These are phyloP conservation scores for Megacollybia marginata DNA, from an alignment of 768 basidiomycete species.

Conservation along the genomic window DNA sequence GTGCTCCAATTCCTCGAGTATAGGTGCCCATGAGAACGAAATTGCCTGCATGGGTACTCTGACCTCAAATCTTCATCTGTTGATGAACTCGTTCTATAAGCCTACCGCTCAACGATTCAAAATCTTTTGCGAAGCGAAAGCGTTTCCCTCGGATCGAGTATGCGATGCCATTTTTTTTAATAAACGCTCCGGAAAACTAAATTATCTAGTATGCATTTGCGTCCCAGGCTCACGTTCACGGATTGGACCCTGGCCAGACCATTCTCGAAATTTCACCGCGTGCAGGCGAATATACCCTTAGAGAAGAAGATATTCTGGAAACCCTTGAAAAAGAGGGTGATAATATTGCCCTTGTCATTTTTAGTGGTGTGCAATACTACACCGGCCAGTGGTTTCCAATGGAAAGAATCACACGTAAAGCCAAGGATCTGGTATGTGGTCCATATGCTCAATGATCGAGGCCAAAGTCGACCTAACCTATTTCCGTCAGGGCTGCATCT, in stretches of 20 bases:
- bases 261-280: slow-evolving; percentile 79
- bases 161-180: slow-evolving; percentile 6
- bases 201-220: slow-evolving; percentile 81
- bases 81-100: slow-evolving; percentile 92
- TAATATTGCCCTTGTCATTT: slow-evolving; percentile 83
- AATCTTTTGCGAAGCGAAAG: slow-evolving; percentile 89
- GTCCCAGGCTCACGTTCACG: slow-evolving; percentile 82
- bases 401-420: slow-evolving; percentile 72
- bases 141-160: slow-evolving; percentile 97
- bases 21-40: slow-evolving; percentile 83
- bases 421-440: slow-evolving; percentile 66
- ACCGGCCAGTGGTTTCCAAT: slow-evolving; percentile 95
- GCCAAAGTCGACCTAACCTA: too few species aligned
- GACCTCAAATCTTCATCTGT: slow-evolving; percentile 91
- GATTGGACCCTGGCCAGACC: slow-evolving; percentile 62
- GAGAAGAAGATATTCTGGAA: slow-evolving; percentile 83
- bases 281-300: slow-evolving; percentile 74
- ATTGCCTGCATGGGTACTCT: slow-evolving; percentile 94
- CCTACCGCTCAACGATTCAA: slow-evolving; percentile 82
- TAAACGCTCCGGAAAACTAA: slow-evolving; percentile 5
- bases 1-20: not conserved
- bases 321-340: slow-evolving; percentile 65
- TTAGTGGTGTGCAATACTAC: slow-evolving; percentile 95
- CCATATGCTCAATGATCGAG: not conserved
- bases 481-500: slow-evolving; percentile 69